A percentile compares a stretch with the other conserved stretches of the same genome.
These are phyloP conservation scores for Dipteronia sinensis DNA, from an alignment of 345 rosid species.

Conservation along the genomic window DNA sequence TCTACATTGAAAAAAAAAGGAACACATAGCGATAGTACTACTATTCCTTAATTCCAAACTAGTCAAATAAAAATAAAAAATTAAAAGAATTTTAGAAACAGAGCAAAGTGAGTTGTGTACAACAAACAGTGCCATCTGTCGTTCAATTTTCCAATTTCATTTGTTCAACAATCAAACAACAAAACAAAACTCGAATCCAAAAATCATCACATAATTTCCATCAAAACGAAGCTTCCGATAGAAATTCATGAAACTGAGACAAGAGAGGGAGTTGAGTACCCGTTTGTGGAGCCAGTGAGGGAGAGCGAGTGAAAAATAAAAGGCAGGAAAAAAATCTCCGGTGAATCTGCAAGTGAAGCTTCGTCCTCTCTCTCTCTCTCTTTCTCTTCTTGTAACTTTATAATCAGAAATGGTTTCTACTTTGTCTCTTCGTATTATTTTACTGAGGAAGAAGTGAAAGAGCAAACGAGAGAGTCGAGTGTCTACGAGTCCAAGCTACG, in stretches of 20 bases:
- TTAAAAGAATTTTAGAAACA: neutral
- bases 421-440: neutral
- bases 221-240: neutral
- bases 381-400: conserved; percentile 2
- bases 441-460: neutral
- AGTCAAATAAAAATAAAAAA: neutral
- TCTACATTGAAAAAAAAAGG: neutral
- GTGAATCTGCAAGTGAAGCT: neutral
- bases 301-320: neutral
- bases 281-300: conserved; percentile 7
- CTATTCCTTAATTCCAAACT: neutral
- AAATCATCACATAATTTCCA: neutral
- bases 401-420: conserved; percentile 9
- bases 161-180: conserved; percentile 1
- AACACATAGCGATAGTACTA: neutral
- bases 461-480: conserved; percentile 1
- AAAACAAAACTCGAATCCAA: neutral
- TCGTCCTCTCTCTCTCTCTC: neutral
- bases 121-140: neutral
- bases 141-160: neutral
- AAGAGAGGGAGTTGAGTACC: neutral
- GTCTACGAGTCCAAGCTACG: conserved; percentile 35
- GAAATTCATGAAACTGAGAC: conserved; percentile 2
- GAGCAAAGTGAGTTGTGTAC: neutral
- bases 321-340: neutral